Evolutionary conservation across 345 rosid species (phyloP), one percentile per base, ranked within the genome.

Genomic region (Excoecaria agallocha): DNA sequence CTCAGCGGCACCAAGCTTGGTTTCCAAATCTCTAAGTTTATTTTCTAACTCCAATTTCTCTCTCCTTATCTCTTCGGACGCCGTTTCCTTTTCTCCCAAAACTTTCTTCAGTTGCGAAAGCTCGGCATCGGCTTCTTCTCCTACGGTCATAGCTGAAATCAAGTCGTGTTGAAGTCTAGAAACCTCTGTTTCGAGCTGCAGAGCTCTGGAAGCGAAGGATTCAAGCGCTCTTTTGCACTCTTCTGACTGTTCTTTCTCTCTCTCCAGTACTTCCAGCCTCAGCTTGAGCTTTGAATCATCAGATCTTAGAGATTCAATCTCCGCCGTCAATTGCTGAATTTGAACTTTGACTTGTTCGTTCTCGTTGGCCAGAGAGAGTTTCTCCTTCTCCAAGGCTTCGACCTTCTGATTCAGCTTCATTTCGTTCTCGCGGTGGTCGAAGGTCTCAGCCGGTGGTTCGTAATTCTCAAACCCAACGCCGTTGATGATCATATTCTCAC

Each of bases 1-100:
- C 73, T 88, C 93, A 64, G 85, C 71, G 78, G 82, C 69, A 59
- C 88, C 95, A 39, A 87, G 58, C 22, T 91, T 89, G 81, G 88
- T 86, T 80, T 94, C 98, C 79, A 92, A 70, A 43, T 91, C 98
- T 74, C 88, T 89, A 69, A 79, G 79, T 48, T 67, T 91, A 85
- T 72, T 86, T 65, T 89, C 94, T 50, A 61, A 73, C 64, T 89
- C 97, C 0, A 76, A 81, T 79, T 89, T 87, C 51, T 72, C 88
- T 37, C 81, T 89, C 90, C 83, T 91, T 71, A 88, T 60, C 55
- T 79, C 82, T 72, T 83, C 92, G 1, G 74, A 0, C 7, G 35
- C 35, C 65, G 79, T 75, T 77, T 87, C 91, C 69, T 70, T 86
- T 77, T 85, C 76, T 3, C 57, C 55, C 49, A 75, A 5, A 30